A percentile compares a stretch with the other conserved stretches of the same genome.
phyloP scores from a whole-genome alignment of 352 stramenopile species.

The Globisporangium viniferum region DNA sequence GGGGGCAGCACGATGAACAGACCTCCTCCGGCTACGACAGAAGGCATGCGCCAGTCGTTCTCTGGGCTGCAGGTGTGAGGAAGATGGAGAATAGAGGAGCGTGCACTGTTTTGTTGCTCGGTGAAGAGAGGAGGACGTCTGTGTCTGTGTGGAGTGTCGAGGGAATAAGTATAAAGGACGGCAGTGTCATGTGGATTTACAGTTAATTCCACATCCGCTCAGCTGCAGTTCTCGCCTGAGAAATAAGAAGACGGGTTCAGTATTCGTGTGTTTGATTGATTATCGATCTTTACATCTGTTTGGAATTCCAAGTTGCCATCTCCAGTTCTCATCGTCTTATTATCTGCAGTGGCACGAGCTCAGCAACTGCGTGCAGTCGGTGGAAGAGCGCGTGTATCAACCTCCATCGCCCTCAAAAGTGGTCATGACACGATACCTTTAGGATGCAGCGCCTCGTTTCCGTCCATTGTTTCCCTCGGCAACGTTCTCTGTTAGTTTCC shows the following conservation, averaged over 20 bases:
- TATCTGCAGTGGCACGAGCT: not conserved
- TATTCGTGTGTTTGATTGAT: not conserved
- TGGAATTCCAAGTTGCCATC: not conserved
- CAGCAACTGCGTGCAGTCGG: not conserved
- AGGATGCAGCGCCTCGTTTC: no score
- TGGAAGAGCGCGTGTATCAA: no score
- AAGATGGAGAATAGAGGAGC: not conserved
- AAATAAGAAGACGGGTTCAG: not conserved
- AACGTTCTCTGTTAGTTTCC: no score
- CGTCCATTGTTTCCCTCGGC: no score
- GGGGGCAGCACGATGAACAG: not conserved
- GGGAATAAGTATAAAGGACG: not conserved
- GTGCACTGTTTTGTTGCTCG: not conserved
- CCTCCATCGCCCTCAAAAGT: no score
- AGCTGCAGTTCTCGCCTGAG: not conserved
- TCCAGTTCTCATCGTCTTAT: not conserved
- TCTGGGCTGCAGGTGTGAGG: slow-evolving; percentile 7
- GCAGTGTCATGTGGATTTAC: not conserved
- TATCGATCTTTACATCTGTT: not conserved
- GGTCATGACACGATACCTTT: no score
- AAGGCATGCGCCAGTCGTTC: slow-evolving; percentile 2
- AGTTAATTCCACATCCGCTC: not conserved
- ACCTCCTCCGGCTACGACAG: not conserved
- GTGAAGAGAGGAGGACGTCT: not conserved
- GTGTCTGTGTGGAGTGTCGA: not conserved